Evolutionary conservation across 805 yeast species (phyloP).

Genomic region (Metschnikowia lochheadii): DNA sequence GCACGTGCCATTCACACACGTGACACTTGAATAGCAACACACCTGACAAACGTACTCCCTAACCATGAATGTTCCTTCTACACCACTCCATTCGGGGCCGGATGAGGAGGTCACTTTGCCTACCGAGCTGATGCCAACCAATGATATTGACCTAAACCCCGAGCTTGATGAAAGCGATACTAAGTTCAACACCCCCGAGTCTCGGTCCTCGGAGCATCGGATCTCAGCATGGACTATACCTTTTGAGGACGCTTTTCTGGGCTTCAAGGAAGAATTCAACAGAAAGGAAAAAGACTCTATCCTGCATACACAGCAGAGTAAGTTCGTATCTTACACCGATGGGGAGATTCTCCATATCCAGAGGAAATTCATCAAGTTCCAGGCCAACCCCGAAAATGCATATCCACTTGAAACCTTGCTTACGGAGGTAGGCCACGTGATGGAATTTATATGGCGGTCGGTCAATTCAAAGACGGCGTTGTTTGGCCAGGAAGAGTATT

Average conservation of each 20-base stretch:
- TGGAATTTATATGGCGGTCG: conserved; percentile 63
- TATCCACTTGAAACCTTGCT: conserved; percentile 34
- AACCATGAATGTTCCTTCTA: conserved; percentile 22
- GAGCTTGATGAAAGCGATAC: conserved; percentile 26
- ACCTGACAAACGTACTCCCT: too few relatives aligned
- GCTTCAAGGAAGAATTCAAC: conserved; percentile 13
- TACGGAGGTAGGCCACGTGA: conserved; percentile 42
- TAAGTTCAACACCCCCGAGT: conserved; percentile 7
- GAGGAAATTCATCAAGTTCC: conserved; percentile 36
- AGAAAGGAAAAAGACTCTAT: conserved; percentile 7
- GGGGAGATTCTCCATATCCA: conserved; percentile 15
- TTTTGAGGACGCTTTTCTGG: conserved; percentile 28
- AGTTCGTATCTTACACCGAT: conserved; percentile 25
- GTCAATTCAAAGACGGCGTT: conserved; percentile 27
- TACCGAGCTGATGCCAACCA: conserved; percentile 17
- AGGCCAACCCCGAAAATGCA: conserved; percentile 25
- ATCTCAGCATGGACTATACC: conserved; percentile 15
- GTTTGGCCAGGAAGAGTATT: conserved; percentile 61
- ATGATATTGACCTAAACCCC: conserved; percentile 37
- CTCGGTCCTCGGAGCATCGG: conserved; percentile 13
- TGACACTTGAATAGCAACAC: conserved; percentile 1
- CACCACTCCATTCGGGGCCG: conserved; percentile 34
- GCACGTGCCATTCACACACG: background rate
- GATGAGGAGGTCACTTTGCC: conserved; percentile 34
- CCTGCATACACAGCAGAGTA: conserved; percentile 47